phyloP scores from a whole-genome alignment of 2,329 filamentous ascomycete genomes.

The Hymenoscyphus fructigenus region DNA sequence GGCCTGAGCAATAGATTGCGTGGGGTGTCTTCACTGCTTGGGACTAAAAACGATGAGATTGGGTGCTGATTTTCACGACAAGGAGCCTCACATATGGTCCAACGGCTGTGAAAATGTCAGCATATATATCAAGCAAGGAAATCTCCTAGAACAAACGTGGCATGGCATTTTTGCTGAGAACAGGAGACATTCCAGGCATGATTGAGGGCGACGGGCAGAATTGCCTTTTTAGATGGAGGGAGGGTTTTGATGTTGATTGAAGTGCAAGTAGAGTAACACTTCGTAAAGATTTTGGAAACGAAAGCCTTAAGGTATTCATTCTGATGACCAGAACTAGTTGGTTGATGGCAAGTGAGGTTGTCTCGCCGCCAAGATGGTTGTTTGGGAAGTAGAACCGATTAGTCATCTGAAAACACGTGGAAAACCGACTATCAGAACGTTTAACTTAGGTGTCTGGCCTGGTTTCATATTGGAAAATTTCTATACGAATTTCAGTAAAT shows the following conservation, averaged over 20 bases:
- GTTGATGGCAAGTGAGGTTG: neutral
- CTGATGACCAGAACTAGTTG: neutral
- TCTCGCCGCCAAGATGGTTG: neutral
- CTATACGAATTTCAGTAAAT: neutral
- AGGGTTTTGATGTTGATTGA: neutral
- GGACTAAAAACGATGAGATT: constrained; percentile 44
- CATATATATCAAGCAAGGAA: neutral
- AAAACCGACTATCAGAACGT: no score
- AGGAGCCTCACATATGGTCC: constrained; percentile 57
- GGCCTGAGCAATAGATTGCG: constrained; percentile 67
- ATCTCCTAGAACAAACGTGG: constrained; percentile 39
- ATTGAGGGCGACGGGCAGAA: constrained; percentile 3
- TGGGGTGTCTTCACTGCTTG: constrained; percentile 66
- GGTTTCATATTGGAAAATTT: neutral
- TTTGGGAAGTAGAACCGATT: no score
- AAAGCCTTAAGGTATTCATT: neutral
- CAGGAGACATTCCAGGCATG: constrained; percentile 36
- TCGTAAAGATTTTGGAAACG: neutral
- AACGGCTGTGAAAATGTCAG: constrained; percentile 46
- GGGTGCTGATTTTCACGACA: neutral
- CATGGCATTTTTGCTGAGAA: constrained; percentile 59
- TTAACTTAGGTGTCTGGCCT: no score
- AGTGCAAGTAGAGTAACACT: neutral
- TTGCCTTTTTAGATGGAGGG: neutral
- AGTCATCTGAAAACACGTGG: no score